A percentile compares a stretch with the other conserved stretches of the same genome.
Conservation (phyloP, 2,329 filamentous ascomycete genomes). For the Colletotrichum sp. region DNA sequence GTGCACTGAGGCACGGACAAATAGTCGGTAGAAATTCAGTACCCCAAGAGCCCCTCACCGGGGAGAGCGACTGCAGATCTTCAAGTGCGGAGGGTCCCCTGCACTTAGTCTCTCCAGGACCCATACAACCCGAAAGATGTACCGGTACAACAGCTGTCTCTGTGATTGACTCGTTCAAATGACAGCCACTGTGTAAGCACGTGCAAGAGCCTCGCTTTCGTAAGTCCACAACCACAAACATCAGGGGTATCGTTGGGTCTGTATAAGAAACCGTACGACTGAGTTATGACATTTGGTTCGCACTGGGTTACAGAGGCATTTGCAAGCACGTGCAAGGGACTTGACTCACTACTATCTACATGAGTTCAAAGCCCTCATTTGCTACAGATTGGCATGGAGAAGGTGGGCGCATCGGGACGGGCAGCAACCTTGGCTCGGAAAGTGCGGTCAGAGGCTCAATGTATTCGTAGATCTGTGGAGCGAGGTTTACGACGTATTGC, state of each 20-base stretch:
- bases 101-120: not conserved
- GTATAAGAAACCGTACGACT: not conserved
- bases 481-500: not conserved
- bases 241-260: not conserved
- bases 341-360: not conserved
- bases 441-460: not conserved
- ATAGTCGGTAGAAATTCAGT: not conserved
- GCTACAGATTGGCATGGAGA: not conserved
- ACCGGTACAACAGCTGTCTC: not conserved
- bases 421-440: not conserved
- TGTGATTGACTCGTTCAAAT: not conserved
- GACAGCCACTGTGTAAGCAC: not conserved
- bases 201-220: not conserved
- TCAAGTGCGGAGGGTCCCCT: not conserved
- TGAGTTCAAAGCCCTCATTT: not conserved
- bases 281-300: not conserved
- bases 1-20: not conserved
- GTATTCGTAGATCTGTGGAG: not conserved
- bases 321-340: not conserved
- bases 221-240: not conserved
- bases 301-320: not conserved
- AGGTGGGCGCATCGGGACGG: not conserved
- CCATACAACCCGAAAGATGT: not conserved
- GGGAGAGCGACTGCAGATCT: not conserved
- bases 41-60: not conserved